Evolutionary conservation across 1,139 yeast genomes (phyloP).

Genomic region (Candida neerlandica): DNA sequence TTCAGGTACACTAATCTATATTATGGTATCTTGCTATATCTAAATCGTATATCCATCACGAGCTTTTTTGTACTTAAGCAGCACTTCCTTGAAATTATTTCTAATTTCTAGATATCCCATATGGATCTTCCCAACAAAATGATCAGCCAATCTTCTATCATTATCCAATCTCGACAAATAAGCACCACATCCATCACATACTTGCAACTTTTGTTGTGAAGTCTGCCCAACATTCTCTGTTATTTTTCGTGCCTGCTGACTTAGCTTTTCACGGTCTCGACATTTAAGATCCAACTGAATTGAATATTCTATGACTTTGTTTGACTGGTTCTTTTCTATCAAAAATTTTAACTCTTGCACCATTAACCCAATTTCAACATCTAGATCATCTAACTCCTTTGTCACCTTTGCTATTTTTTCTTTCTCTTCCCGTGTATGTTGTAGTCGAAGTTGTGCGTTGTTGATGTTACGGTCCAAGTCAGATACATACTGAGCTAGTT

Average conservation of each 20-base stretch:
- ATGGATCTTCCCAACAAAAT: constrained; percentile 87
- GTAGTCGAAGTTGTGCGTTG: constrained; percentile 66
- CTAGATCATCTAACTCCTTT: constrained; percentile 66
- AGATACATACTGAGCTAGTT: constrained; percentile 54
- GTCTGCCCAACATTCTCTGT: constrained; percentile 82
- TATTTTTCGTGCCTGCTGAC: constrained; percentile 57
- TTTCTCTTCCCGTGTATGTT: constrained; percentile 78
- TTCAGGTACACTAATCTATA: too few relatives aligned
- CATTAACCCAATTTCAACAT: constrained; percentile 67
- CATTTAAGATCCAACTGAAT: constrained; percentile 46
- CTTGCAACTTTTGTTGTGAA: constrained; percentile 88
- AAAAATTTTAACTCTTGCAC: constrained; percentile 69
- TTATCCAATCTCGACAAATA: constrained; percentile 84
- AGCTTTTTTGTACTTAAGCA: constrained; percentile 21
- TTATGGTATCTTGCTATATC: too few relatives aligned
- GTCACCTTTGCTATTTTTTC: constrained; percentile 64
- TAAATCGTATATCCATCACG: too few relatives aligned
- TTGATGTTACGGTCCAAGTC: constrained; percentile 72
- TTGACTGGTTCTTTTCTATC: constrained; percentile 51
- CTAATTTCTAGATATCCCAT: constrained; percentile 80
- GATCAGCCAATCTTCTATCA: constrained; percentile 89
- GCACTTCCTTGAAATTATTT: constrained; percentile 55
- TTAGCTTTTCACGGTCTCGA: constrained; percentile 49
- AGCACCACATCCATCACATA: constrained; percentile 91
- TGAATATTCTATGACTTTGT: constrained; percentile 54